Evolutionary conservation across 2,329 filamentous ascomycete species (phyloP).

Genomic region (Calonectria pteridis): DNA sequence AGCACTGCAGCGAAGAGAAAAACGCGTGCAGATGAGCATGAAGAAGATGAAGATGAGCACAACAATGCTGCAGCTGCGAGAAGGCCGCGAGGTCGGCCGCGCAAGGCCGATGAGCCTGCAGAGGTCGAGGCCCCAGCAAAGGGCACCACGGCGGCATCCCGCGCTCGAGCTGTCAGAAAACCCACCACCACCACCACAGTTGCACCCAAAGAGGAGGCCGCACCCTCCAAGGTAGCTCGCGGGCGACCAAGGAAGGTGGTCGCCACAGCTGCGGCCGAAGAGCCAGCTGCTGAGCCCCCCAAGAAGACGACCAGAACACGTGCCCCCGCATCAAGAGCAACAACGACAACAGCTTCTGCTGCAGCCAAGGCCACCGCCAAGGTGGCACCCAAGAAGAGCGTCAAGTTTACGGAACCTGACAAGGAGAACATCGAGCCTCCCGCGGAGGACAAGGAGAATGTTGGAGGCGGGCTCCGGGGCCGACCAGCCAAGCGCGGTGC

Average conservation of each 20-base stretch:
- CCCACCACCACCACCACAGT: constrained; percentile 40
- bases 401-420: constrained; percentile 74
- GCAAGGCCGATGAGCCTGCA: constrained; percentile 53
- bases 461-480: constrained; percentile 52
- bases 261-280: constrained; percentile 37
- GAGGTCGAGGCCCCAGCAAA: constrained; percentile 38
- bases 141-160: constrained; percentile 36
- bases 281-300: constrained; percentile 45
- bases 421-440: constrained; percentile 71
- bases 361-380: constrained; percentile 54
- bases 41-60: constrained; percentile 60
- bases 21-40: constrained; percentile 64
- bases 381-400: constrained; percentile 65
- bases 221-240: constrained; percentile 53
- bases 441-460: constrained; percentile 51
- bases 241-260: constrained; percentile 59
- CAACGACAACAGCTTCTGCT: constrained; percentile 21
- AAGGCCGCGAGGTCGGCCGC: constrained; percentile 56
- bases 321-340: constrained; percentile 46
- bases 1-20: constrained; percentile 61
- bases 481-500: constrained; percentile 59
- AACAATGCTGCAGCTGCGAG: constrained; percentile 50
- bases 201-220: constrained; percentile 39
- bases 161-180: constrained; percentile 46
- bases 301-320: constrained; percentile 50